Evolutionary conservation across 352 stramenopile genomes (phyloP).

Genomic region (Achlya hypogyna): DNA sequence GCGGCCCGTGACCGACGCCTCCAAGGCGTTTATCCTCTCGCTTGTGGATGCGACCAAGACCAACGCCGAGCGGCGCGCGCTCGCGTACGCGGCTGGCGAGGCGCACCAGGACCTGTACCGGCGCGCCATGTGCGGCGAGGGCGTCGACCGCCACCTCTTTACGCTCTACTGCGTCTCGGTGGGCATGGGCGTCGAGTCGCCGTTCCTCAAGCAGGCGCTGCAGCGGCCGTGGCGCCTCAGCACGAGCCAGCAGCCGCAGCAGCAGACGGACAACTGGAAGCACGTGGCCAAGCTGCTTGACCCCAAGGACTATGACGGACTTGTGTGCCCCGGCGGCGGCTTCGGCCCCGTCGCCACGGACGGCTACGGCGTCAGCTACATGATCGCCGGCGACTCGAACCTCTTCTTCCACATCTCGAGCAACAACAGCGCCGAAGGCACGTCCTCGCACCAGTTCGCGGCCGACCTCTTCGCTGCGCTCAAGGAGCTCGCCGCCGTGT

Average conservation of each 20-base stretch:
- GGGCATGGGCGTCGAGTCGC: constrained; percentile 75
- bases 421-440: constrained; percentile 68
- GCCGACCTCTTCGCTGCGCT: constrained; percentile 68
- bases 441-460: constrained; percentile 74
- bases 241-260: constrained; percentile 85
- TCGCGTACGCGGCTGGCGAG: constrained; percentile 81
- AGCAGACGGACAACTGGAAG: constrained; percentile 80
- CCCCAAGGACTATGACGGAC: constrained; percentile 47
- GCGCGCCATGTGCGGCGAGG: constrained; percentile 83
- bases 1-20: constrained; percentile 85
- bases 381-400: constrained; percentile 80
- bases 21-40: constrained; percentile 82
- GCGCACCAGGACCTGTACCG: constrained; percentile 90
- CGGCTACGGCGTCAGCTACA: constrained; percentile 88
- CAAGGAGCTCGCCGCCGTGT: constrained; percentile 65
- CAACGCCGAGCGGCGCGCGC: constrained; percentile 63
- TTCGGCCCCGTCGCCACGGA: constrained; percentile 86
- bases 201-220: constrained; percentile 83
- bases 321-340: constrained; percentile 67
- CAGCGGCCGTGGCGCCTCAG: constrained; percentile 78
- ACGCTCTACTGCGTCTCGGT: constrained; percentile 89
- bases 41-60: constrained; percentile 69
- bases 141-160: constrained; percentile 94
- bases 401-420: constrained; percentile 88
- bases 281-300: constrained; percentile 54